Base-by-base conservation (phyloP, 2,329 filamentous ascomycete species). In the Talaromyces sp. region DNA sequence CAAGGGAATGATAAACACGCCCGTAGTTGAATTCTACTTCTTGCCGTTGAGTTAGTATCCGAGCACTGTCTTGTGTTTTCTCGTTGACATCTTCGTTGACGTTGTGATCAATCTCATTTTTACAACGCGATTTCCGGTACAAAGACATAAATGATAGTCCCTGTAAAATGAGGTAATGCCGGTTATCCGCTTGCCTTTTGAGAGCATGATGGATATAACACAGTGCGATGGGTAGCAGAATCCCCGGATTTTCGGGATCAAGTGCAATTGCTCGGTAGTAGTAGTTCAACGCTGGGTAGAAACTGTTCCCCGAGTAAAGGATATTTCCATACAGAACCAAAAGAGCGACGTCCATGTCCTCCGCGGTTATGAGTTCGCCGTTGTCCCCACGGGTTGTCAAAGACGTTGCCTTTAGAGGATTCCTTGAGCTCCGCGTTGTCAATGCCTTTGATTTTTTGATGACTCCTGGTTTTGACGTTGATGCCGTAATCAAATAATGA, bases 281-380 rank as follows among this genome's bases (percentile, higher is more conserved):
- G 76, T 96, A 97, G 65, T 87, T 92, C 35, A 97, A 77, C 0
- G 94, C 89, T 65, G 88, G 89, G 13, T 86, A 85, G 73, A 94
- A 96, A 64, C 87, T 91, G 52, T 87, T 89, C 2, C 90, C 91
- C 0, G 87, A 87, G 66, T 91, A 91, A 5, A 97, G 80, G 60
- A 97, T 91, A 69, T 97, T 89, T 0, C 89, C 94, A 69, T 97
- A 97, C 0, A 96, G 81, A 70, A 92, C 88, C 11, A 99, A 81
- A 9, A 97, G 80, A 25, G 87, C 88, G 7, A 91, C 83, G 69
- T 97, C 92, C 61, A 95, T 80, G 13, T 82, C 77, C 10, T 72
- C 66, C 0, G 73, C 73, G 2, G 66, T 66, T 13, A 75, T 70
- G 33, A 64, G 64, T 35, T 76, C 66, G 7, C 71, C 73, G 2